Percentiles rank a stretch among this genome's conserved stretches.
Evolutionary conservation across 345 rosid genomes (phyloP).

Genomic region (Citrus cavaleriei): DNA sequence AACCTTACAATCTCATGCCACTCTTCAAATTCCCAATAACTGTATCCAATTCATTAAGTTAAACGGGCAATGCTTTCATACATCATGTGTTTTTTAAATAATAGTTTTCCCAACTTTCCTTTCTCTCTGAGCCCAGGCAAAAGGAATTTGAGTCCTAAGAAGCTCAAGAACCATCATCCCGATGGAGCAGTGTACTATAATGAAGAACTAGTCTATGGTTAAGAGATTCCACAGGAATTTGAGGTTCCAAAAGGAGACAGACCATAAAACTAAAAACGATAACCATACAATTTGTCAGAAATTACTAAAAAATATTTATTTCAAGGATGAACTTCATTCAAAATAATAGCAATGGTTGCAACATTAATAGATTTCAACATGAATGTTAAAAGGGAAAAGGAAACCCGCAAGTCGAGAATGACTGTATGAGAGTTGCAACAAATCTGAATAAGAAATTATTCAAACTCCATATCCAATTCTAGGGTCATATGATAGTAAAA

Average conservation of each 20-base stretch:
- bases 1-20: background rate
- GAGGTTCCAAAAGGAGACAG: background rate
- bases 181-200: background rate
- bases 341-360: background rate
- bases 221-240: background rate
- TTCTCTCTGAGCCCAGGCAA: background rate
- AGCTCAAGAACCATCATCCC: background rate
- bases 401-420: background rate
- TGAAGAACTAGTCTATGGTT: background rate
- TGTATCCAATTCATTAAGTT: background rate
- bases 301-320: background rate
- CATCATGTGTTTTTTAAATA: background rate
- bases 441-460: background rate
- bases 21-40: conserved; percentile 1
- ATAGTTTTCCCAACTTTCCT: background rate
- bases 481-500: background rate
- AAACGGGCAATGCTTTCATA: background rate
- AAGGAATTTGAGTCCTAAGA: background rate
- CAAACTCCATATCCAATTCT: background rate
- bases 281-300: background rate
- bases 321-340: background rate
- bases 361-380: background rate
- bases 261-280: background rate
- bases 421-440: too few relatives aligned
- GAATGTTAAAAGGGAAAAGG: background rate